Conservation (phyloP, 495 filamentous ascomycete genomes). For the Penicillium coffeae region DNA sequence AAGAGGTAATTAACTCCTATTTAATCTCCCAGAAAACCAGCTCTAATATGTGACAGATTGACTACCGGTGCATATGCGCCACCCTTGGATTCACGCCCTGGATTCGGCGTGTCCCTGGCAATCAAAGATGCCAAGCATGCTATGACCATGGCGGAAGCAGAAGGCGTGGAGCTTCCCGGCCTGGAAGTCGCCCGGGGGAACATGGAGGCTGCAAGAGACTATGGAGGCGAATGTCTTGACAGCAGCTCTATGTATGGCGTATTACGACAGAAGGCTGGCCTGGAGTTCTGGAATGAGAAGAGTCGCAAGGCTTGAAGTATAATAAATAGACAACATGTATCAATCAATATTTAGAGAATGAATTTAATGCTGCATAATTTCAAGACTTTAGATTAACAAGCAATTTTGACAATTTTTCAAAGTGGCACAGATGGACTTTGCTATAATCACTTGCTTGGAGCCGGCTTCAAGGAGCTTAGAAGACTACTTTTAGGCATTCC, state of each 20-base stretch:
- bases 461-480: background rate
- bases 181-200: slow-evolving; percentile 34
- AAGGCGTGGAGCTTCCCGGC: slow-evolving; percentile 36
- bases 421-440: no score
- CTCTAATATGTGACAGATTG: slow-evolving; percentile 20
- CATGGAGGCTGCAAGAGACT: slow-evolving; percentile 40
- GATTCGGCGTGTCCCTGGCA: slow-evolving; percentile 42
- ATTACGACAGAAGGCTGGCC: slow-evolving; percentile 39
- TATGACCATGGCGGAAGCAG: slow-evolving; percentile 32
- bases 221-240: slow-evolving; percentile 41
- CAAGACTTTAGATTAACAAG: no score
- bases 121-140: slow-evolving; percentile 48
- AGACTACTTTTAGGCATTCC: slow-evolving; percentile 6
- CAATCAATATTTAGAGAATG: no score
- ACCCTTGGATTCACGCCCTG: slow-evolving; percentile 35
- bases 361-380: no score
- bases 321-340: background rate
- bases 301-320: slow-evolving; percentile 29
- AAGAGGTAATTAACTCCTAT: slow-evolving; percentile 45
- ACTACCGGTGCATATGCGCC: slow-evolving; percentile 46
- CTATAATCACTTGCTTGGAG: background rate
- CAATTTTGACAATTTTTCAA: no score
- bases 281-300: slow-evolving; percentile 47
- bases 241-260: slow-evolving; percentile 45
- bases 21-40: background rate